phyloP scores from a whole-genome alignment of 1,139 yeast genomes.

The Geotrichum europaeum region DNA sequence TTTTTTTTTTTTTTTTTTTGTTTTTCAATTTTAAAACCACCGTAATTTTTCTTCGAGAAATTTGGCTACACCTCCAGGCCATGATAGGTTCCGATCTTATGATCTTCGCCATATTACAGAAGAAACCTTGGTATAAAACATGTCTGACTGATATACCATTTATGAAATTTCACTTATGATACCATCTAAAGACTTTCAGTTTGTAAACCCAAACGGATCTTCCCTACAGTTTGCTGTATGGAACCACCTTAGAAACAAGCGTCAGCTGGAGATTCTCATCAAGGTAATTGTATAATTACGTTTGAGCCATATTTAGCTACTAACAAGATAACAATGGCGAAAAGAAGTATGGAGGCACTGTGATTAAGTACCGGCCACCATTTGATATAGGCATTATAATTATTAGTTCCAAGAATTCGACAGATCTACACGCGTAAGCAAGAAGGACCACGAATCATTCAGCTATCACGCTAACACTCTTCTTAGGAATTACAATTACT shows the following conservation, averaged over 20 bases:
- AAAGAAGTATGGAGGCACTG: neutral
- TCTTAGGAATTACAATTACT: neutral
- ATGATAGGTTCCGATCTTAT: too few relatives aligned
- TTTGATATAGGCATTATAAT: neutral
- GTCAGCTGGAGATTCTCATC: neutral
- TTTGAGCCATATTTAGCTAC: neutral
- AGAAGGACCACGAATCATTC: neutral
- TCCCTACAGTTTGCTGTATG: neutral
- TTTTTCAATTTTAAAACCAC: neutral
- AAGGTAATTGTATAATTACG: neutral
- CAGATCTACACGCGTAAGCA: neutral
- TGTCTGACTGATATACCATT: neutral
- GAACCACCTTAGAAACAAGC: neutral
- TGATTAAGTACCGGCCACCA: neutral
- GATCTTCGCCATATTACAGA: neutral
- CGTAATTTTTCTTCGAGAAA: too few relatives aligned
- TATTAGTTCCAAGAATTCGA: neutral
- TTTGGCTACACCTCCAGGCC: too few relatives aligned
- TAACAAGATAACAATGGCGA: neutral
- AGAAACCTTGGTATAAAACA: neutral
- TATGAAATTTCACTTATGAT: constrained; percentile 1
- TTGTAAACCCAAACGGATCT: neutral
- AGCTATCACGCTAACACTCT: neutral
- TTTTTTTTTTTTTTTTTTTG: neutral
- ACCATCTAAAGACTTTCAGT: neutral